A percentile compares a stretch with the other conserved stretches of the same genome.
These are phyloP conservation scores for Neoboletus subvelutipes DNA, from an alignment of 768 basidiomycete species.

Conservation along the genomic window DNA sequence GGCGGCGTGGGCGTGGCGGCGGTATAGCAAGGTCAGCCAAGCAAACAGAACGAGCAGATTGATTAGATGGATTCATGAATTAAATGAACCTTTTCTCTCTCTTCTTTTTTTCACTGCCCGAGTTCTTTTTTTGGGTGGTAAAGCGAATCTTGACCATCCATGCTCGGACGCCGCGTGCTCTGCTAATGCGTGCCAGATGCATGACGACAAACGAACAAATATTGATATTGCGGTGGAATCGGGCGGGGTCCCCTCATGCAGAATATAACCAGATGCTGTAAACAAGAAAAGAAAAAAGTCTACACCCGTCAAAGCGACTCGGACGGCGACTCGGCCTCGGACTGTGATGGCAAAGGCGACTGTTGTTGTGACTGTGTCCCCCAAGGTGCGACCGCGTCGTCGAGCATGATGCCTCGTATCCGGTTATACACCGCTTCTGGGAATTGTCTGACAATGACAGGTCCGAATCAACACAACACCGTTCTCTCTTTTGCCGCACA, in stretches of 20 bases:
- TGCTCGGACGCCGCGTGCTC: neutral
- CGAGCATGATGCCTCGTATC: slow-evolving; percentile 78
- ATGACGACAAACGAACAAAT: neutral
- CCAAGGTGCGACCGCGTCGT: slow-evolving; percentile 57
- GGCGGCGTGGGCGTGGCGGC: neutral
- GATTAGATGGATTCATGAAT: neutral
- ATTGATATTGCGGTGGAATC: too few relatives aligned
- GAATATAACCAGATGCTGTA: neutral
- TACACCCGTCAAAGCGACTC: neutral
- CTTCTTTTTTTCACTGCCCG: neutral
- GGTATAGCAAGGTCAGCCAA: neutral
- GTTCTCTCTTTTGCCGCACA: neutral
- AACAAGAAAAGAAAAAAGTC: neutral
- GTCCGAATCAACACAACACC: neutral
- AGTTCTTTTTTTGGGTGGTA: neutral
- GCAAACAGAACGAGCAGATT: neutral
- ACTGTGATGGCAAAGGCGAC: slow-evolving; percentile 14
- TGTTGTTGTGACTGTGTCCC: slow-evolving; percentile 3
- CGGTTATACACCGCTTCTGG: slow-evolving; percentile 77
- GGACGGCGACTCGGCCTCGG: slow-evolving; percentile 1
- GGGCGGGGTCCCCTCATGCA: neutral
- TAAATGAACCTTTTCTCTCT: neutral
- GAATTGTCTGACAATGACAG: slow-evolving; percentile 51
- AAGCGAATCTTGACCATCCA: neutral
- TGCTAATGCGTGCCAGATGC: neutral